Conservation (phyloP, 345 rosid species). For the Pseudoturritis turrita region DNA sequence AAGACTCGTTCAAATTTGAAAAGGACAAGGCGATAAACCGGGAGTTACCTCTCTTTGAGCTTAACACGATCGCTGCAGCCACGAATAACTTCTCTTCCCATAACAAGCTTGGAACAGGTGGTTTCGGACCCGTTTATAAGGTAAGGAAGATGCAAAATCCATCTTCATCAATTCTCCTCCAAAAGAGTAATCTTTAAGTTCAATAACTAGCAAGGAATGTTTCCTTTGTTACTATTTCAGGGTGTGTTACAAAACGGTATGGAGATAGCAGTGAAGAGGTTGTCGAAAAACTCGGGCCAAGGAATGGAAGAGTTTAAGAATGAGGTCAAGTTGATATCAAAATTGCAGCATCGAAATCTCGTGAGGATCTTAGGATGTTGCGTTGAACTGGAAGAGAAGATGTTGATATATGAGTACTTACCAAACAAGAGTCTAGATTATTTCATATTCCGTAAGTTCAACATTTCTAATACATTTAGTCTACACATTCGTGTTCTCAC, state of each 20-base stretch:
- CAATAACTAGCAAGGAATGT: background rate
- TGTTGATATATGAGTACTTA: slow-evolving; percentile 45
- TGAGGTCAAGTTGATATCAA: slow-evolving; percentile 23
- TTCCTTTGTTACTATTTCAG: background rate
- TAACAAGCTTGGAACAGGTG: slow-evolving; percentile 67
- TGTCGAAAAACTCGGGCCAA: slow-evolving; percentile 19
- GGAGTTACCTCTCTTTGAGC: slow-evolving; percentile 47
- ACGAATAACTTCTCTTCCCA: slow-evolving; percentile 48
- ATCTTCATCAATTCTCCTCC: background rate
- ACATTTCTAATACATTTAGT: background rate
- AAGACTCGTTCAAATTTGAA: slow-evolving; percentile 25
- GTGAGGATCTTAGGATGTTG: slow-evolving; percentile 30
- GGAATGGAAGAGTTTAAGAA: slow-evolving; percentile 30
- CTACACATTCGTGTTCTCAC: background rate
- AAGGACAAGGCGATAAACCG: slow-evolving; percentile 25
- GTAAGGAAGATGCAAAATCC: slow-evolving; percentile 23
- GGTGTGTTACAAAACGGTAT: slow-evolving; percentile 17
- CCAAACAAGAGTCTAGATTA: slow-evolving; percentile 45
- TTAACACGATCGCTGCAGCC: slow-evolving; percentile 38
- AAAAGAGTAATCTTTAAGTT: background rate
- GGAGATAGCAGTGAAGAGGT: slow-evolving; percentile 28
- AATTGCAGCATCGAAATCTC: slow-evolving; percentile 27
- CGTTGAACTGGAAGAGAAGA: slow-evolving; percentile 35
- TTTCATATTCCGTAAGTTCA: slow-evolving; percentile 38
- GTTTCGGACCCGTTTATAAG: slow-evolving; percentile 74